Base-by-base conservation (phyloP, 1,284 basidiomycete genomes). In the Cutaneotrichosporon cavernicola region DNA sequence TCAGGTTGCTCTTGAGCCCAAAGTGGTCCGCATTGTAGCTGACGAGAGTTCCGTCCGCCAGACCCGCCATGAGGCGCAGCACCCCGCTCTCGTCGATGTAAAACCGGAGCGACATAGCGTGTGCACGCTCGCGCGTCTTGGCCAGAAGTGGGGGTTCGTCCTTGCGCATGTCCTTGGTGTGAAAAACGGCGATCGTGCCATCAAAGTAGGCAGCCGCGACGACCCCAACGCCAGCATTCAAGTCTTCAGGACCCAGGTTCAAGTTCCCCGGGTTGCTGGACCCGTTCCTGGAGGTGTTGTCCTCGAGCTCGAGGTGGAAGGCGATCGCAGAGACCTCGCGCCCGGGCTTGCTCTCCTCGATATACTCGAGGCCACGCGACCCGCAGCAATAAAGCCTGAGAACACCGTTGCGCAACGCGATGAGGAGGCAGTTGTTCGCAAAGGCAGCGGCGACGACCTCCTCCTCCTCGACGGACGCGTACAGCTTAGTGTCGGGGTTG, bases 1-100 rank as follows among this genome's bases (percentile, higher is more conserved):
- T 18, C 0, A 40, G n/a, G n/a, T 21, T 21, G 6, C 32, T 52
- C 21, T 26, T 53, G 22, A 52, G 14, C 22, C 26, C 22, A 16
- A 14, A 26, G 16, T 13, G 7, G 31, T 78, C 76, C n/a, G 84
- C 62, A 16, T 72, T 68, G 69, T 87, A 89, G 6, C 86, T 83
- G 4, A 87, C 84, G n/a, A 96, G 83, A 4, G 86, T 86, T 1
- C 95, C 95, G 76, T 97, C 87, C 6, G 86, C 86, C 5, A 95
- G 81, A 0, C 93, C 94, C 10, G 88, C 86, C 22, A 97, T 81
- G 6, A 97, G 82, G 67, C 88, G 85, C 0, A 86, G 82, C 2
- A 61, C 65, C 52, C 67, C 61, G 81, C 16, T 69, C 70, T 9
- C 11, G 0, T 57, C 60, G 1, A 49, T 49, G 13, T 64, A 72